phyloP scores from a whole-genome alignment of 2,329 filamentous ascomycete genomes.

The Berkeleyomyces basicola region DNA sequence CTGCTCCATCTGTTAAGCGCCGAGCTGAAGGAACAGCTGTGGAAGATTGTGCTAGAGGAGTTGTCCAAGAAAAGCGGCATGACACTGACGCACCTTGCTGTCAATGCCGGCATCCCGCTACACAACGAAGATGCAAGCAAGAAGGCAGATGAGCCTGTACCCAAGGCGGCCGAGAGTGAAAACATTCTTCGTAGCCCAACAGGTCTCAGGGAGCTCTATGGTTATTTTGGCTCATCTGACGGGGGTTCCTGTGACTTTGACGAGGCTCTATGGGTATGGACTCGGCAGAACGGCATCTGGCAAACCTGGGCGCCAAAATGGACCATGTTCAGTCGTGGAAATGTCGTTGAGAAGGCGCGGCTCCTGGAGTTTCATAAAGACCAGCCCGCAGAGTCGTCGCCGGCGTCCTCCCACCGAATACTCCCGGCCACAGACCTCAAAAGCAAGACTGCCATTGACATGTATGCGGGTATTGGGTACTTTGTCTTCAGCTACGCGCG shows the following conservation, averaged over 20 bases:
- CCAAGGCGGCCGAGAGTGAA: conserved; percentile 22
- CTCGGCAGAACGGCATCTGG: conserved; percentile 59
- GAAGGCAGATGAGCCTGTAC: not conserved
- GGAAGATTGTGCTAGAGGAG: conserved; percentile 30
- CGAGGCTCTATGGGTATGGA: conserved; percentile 59
- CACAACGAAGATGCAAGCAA: conserved; percentile 14
- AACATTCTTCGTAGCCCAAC: conserved; percentile 62
- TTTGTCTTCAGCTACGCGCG: conserved; percentile 73
- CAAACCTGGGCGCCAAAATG: conserved; percentile 80
- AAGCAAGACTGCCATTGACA: conserved; percentile 42
- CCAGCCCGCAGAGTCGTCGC: not conserved
- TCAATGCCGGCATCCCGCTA: conserved; percentile 45
- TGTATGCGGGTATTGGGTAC: conserved; percentile 90
- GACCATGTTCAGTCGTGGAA: conserved; percentile 90
- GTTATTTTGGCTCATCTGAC: conserved; percentile 50
- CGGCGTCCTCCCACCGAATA: not conserved
- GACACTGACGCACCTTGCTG: conserved; percentile 37
- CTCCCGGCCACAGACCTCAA: not conserved
- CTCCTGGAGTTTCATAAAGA: conserved; percentile 37
- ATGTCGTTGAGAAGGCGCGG: conserved; percentile 74
- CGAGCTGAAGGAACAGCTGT: conserved; percentile 24
- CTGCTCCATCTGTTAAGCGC: conserved; percentile 20
- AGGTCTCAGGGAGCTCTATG: conserved; percentile 52
- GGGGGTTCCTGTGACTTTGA: conserved; percentile 36
- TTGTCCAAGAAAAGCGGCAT: conserved; percentile 28